phyloP scores from a whole-genome alignment of 2,329 filamentous ascomycete species.

The Calonectria crousiana region DNA sequence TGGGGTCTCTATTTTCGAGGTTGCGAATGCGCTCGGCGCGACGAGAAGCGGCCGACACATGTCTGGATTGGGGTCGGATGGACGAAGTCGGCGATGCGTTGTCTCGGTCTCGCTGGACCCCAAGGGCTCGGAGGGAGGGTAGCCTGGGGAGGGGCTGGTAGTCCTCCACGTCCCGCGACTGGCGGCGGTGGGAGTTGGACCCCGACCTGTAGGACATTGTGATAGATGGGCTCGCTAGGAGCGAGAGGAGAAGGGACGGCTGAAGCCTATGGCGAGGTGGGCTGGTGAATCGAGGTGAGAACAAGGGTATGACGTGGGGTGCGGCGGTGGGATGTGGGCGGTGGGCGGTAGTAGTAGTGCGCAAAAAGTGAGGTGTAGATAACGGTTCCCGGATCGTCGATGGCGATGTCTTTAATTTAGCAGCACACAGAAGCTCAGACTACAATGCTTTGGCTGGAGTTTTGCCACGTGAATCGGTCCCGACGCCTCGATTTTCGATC shows the following conservation, averaged over 20 bases:
- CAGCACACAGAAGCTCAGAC: slow-evolving; percentile 3
- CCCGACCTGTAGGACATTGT: slow-evolving; percentile 51
- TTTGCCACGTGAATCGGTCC: slow-evolving; percentile 29
- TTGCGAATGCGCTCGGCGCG: slow-evolving; percentile 53
- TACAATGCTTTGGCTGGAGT: slow-evolving; percentile 5
- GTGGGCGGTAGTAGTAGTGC: slow-evolving; percentile 13
- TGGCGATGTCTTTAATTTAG: neutral
- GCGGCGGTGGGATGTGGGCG: slow-evolving; percentile 12
- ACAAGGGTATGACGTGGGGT: slow-evolving; percentile 10
- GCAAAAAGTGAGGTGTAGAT: slow-evolving; percentile 24
- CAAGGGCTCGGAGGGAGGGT: slow-evolving; percentile 49
- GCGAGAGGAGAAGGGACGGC: neutral
- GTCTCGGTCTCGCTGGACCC: slow-evolving; percentile 46
- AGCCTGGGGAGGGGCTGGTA: slow-evolving; percentile 49
- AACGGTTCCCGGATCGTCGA: slow-evolving; percentile 18
- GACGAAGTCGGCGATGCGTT: slow-evolving; percentile 37
- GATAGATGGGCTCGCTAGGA: slow-evolving; percentile 4
- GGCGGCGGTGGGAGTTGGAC: slow-evolving; percentile 46
- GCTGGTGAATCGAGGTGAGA: neutral
- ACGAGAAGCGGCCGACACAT: slow-evolving; percentile 46
- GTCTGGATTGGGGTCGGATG: slow-evolving; percentile 36
- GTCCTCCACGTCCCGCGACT: slow-evolving; percentile 47
- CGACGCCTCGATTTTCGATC: neutral
- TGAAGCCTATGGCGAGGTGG: neutral
- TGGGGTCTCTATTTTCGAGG: slow-evolving; percentile 45